A percentile compares a stretch with the other conserved stretches of the same genome.
phyloP scores from a whole-genome alignment of 768 basidiomycete species.

The Tulasnella sp. region DNA sequence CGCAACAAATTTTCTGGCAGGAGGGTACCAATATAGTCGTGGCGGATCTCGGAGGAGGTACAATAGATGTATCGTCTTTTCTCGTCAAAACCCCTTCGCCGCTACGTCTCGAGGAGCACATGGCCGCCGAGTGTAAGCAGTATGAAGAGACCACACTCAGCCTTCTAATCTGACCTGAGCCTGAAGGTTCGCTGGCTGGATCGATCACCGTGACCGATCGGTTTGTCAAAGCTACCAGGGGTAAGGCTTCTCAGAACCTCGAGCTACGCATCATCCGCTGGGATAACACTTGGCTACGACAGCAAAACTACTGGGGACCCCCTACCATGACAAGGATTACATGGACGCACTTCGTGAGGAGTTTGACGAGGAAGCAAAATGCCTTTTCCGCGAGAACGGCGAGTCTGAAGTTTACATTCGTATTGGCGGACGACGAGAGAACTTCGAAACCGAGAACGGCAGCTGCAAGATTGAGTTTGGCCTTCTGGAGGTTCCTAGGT shows the following conservation, averaged over 20 bases:
- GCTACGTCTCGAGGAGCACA: not conserved
- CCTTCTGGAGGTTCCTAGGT: not conserved
- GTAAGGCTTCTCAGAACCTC: not conserved
- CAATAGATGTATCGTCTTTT: slow-evolving; percentile 34
- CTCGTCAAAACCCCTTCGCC: not conserved
- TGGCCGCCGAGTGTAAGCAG: not conserved
- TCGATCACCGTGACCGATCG: slow-evolving; percentile 36
- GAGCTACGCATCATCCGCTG: too few species aligned
- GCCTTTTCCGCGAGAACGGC: not conserved
- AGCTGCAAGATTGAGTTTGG: not conserved
- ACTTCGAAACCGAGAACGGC: not conserved
- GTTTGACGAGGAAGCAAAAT: not conserved
- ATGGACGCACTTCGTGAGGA: not conserved
- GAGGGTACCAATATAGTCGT: slow-evolving; percentile 25
- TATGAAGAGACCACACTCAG: slow-evolving; percentile 34
- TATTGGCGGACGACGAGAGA: not conserved
- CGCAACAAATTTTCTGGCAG: not conserved
- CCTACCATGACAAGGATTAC: not conserved
- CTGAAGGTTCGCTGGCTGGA: slow-evolving; percentile 41
- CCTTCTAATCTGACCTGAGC: slow-evolving; percentile 22
- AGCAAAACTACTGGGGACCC: not conserved
- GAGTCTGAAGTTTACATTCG: not conserved
- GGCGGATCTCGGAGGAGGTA: slow-evolving; percentile 42
- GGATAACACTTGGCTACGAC: not conserved
- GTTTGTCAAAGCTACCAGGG: slow-evolving; percentile 20